Evolutionary conservation across 306 rosid genomes (phyloP).

Genomic region (Fragaria vesca): DNA sequence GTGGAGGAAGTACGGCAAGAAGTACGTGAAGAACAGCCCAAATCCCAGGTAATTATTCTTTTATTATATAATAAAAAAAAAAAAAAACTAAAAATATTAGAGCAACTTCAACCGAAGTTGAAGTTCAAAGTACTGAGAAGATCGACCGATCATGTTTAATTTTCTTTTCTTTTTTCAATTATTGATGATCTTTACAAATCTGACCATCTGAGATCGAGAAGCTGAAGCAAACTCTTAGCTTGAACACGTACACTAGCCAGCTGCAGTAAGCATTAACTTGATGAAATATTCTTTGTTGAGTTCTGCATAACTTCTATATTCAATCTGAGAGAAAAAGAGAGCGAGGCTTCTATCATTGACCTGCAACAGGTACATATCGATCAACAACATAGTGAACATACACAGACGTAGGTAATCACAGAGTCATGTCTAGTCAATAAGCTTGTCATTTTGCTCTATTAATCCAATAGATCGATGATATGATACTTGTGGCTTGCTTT

Average conservation of each 20-base stretch:
- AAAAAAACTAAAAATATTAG: no score
- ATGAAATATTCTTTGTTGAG: background rate
- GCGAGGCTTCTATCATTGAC: background rate
- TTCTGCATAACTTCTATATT: background rate
- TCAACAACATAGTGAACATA: background rate
- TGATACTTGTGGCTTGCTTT: background rate
- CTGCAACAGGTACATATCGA: background rate
- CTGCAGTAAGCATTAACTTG: background rate
- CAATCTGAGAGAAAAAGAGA: background rate
- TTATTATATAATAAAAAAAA: background rate
- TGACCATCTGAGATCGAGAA: background rate
- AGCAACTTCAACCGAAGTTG: background rate
- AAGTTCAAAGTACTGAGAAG: background rate
- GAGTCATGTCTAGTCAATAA: background rate
- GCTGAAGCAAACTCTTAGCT: background rate
- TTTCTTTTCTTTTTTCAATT: background rate
- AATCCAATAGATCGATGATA: background rate
- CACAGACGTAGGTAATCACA: background rate
- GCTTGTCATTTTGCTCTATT: background rate
- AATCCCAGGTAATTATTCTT: conserved; percentile 47
- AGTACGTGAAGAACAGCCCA: conserved; percentile 59
- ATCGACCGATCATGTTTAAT: background rate
- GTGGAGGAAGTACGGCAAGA: conserved; percentile 88
- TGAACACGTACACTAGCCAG: background rate
- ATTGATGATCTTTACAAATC: background rate